A percentile compares a stretch with the other conserved stretches of the same genome.
phyloP scores from a whole-genome alignment of 768 basidiomycete genomes.

The Pisolithus sp. region DNA sequence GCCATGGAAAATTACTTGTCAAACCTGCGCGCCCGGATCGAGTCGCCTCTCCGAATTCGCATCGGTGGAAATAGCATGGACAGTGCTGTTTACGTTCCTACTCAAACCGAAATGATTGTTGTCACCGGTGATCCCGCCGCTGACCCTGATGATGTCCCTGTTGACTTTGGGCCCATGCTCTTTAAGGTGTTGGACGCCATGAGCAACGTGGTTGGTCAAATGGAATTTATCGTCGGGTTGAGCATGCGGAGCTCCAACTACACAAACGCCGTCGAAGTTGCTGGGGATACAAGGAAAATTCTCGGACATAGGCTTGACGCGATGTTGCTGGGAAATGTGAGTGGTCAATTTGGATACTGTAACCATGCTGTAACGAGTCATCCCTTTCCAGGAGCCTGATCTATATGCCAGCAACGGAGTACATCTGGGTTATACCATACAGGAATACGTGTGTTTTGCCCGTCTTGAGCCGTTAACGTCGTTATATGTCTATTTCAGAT shows the following conservation, averaged over 20 bases:
- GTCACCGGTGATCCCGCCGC: constrained; percentile 28
- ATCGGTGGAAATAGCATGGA: constrained; percentile 37
- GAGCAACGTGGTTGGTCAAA: constrained; percentile 28
- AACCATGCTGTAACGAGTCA: not conserved
- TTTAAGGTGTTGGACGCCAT: constrained; percentile 32
- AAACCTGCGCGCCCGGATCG: constrained; percentile 26
- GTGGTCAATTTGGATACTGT: not conserved
- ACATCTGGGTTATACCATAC: constrained; percentile 22
- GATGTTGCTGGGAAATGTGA: constrained; percentile 30
- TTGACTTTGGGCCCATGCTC: constrained; percentile 27
- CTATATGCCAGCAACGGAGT: constrained; percentile 28
- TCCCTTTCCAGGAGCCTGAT: constrained; percentile 27
- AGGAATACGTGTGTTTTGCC: constrained; percentile 21
- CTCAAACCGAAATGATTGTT: constrained; percentile 21
- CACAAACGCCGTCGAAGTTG: constrained; percentile 20
- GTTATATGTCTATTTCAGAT: constrained; percentile 13
- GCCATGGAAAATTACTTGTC: constrained; percentile 34
- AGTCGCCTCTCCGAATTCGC: constrained; percentile 30
- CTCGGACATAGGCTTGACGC: constrained; percentile 29
- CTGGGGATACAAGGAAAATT: constrained; percentile 17
- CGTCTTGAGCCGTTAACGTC: not conserved
- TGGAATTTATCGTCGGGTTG: constrained; percentile 31
- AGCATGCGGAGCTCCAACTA: constrained; percentile 26
- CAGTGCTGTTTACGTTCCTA: constrained; percentile 28
- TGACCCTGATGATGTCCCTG: constrained; percentile 31